phyloP scores from a whole-genome alignment of 192 early-diverging fungal genomes.

The Geranomyces variabilis region DNA sequence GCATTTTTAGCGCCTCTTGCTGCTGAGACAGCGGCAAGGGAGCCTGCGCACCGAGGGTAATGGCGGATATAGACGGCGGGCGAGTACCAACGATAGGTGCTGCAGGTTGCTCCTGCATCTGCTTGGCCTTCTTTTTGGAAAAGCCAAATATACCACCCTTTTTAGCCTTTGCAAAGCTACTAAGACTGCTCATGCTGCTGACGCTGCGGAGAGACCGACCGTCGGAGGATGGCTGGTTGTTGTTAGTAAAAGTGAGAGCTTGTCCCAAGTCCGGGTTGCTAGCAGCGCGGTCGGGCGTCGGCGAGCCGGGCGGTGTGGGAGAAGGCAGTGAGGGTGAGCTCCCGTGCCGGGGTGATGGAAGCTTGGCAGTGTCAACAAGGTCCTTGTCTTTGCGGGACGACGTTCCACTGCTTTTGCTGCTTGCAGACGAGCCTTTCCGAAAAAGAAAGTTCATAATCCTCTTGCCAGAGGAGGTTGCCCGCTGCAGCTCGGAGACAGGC shows the following conservation, averaged over 20 bases:
- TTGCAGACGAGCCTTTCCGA: not conserved
- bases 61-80: not conserved
- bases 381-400: not conserved
- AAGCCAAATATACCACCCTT: not conserved
- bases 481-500: slow-evolving; percentile 7
- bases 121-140: slow-evolving; percentile 3
- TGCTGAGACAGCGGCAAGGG: not conserved
- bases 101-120: not conserved
- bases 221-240: not conserved
- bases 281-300: not conserved
- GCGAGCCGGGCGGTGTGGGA: not conserved
- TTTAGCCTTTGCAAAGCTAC: not conserved
- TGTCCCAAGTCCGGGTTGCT: not conserved
- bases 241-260: not conserved
- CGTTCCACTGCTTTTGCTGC: not conserved
- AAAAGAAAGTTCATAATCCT: slow-evolving; percentile 14
- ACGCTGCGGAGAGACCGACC: not conserved
- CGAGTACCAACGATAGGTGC: too few species aligned
- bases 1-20: not conserved
- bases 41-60: not conserved
- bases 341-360: not conserved
- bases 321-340: not conserved
- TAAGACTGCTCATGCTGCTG: slow-evolving; percentile 10
- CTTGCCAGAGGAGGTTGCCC: not conserved
- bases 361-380: not conserved